phyloP scores from a whole-genome alignment of 495 filamentous ascomycete genomes.

The Haplographium delicatum region DNA sequence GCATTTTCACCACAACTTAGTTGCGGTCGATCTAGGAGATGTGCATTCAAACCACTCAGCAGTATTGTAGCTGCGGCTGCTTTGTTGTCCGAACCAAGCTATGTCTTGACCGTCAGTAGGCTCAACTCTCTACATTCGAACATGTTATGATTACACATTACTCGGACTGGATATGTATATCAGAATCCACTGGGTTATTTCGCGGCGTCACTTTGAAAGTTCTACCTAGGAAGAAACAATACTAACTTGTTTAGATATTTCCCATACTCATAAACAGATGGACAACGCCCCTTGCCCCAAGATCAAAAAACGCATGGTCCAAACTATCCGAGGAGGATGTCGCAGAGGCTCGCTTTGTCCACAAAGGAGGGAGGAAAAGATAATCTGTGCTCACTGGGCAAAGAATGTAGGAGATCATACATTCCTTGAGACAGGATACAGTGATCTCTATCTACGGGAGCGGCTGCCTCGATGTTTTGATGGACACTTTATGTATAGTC shows the following conservation, averaged over 20 bases:
- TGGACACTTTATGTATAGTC: not conserved
- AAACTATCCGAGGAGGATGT: not conserved
- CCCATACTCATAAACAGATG: constrained; percentile 2
- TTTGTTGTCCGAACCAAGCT: not conserved
- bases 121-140: too few relatives aligned
- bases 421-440: not conserved
- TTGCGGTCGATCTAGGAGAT: too few relatives aligned
- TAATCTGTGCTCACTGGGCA: too few relatives aligned
- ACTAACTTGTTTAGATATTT: not conserved
- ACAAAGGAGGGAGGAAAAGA: too few relatives aligned
- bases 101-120: not conserved
- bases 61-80: not conserved
- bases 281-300: constrained; percentile 5
- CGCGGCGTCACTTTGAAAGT: too few relatives aligned
- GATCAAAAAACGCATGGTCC: not conserved
- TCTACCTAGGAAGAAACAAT: not conserved
- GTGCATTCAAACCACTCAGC: too few relatives aligned
- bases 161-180: too few relatives aligned
- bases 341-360: not conserved
- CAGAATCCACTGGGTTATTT: too few relatives aligned
- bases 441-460: not conserved
- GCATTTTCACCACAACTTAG: too few relatives aligned
- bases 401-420: too few relatives aligned
- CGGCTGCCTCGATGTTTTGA: not conserved
- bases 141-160: too few relatives aligned